Evolutionary conservation across 306 rosid genomes (phyloP).

Genomic region (Heteromeles arbutifolia): DNA sequence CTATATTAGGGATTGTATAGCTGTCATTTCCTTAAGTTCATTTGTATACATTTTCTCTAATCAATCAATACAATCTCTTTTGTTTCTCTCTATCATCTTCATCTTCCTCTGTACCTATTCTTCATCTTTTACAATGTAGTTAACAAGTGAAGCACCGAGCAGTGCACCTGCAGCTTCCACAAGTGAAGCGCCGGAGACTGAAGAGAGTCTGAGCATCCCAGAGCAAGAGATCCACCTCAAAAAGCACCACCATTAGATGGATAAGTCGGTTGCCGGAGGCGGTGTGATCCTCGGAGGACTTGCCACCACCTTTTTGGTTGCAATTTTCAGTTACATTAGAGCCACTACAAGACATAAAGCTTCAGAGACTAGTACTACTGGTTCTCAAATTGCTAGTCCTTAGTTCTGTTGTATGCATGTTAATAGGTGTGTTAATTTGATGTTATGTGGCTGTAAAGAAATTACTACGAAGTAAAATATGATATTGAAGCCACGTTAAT

Average conservation of each 20-base stretch:
- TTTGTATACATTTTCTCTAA: too few relatives aligned
- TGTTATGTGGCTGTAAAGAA: conserved; percentile 12
- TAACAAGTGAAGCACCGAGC: too few relatives aligned
- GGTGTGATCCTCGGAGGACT: conserved; percentile 88
- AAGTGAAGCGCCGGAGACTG: conserved; percentile 14
- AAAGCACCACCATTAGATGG: conserved; percentile 37
- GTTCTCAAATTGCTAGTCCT: neutral
- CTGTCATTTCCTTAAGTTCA: too few relatives aligned
- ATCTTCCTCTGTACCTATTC: too few relatives aligned
- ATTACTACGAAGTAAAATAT: neutral
- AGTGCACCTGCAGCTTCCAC: conserved; percentile 19
- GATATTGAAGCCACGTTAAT: neutral
- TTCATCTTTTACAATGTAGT: too few relatives aligned
- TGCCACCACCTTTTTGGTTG: conserved; percentile 62
- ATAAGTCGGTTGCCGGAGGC: conserved; percentile 69
- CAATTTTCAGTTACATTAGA: conserved; percentile 68
- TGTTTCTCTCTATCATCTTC: too few relatives aligned
- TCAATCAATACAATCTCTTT: too few relatives aligned
- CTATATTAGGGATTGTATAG: too few relatives aligned
- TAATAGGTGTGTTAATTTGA: neutral
- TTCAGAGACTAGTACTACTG: conserved; percentile 5
- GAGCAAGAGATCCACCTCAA: conserved; percentile 13
- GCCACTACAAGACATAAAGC: conserved; percentile 48
- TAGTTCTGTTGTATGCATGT: neutral
- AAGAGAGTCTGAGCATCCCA: conserved; percentile 12